Base-by-base conservation (phyloP, 108 stramenopile genomes). In the Pseudonitzschia delicatissima region DNA sequence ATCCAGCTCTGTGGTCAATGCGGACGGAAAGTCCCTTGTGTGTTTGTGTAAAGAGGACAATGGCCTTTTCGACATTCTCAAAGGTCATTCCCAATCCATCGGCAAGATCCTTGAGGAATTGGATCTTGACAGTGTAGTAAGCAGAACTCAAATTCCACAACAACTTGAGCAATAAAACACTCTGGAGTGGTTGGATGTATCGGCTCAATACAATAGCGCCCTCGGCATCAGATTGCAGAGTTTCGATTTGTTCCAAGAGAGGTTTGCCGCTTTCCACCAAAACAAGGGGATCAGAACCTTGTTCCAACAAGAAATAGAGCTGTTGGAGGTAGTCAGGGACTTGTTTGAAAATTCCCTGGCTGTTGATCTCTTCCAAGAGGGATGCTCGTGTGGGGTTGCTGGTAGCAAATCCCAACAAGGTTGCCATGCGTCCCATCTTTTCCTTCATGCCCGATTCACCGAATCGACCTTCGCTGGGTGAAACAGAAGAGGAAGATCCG, bases 341-440 rank as follows among this genome's bases (percentile, higher is more conserved):
- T 55, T 87, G 76, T 20, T 87, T 83, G 69, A 93, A 82, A 51
- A 95, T 66, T 31, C 81, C 85, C 31, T 82, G 82, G 9, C 76
- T 50, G 34, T 82, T 57, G 66, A 95, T 85, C 67, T 96, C 93
- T 9, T 64, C 66, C 59, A 98, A 65, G 40, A 98, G 82, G 9
- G 92, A 88, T 75, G 87, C 85, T 11, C 98, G 84, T 28, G 91
- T 91, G 3, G 98, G 94, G 68, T 94, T 84, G 35, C 87, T 72
- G 13, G 90, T 92, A 49, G 87, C 85, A 76, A 98, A 98, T 8
- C 94, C 95, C 26, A 98, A 77, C 52, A 98, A 76, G n/a, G 88
- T 85, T 6, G 98, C 96, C 87, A 98, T 93, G 26, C 96, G 87
- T n/a, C 82, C 79, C 78, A 82, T 96, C 80, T 96, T 98, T 23